Base-by-base conservation (phyloP, 495 filamentous ascomycete species). In the Thozetella sp. region DNA sequence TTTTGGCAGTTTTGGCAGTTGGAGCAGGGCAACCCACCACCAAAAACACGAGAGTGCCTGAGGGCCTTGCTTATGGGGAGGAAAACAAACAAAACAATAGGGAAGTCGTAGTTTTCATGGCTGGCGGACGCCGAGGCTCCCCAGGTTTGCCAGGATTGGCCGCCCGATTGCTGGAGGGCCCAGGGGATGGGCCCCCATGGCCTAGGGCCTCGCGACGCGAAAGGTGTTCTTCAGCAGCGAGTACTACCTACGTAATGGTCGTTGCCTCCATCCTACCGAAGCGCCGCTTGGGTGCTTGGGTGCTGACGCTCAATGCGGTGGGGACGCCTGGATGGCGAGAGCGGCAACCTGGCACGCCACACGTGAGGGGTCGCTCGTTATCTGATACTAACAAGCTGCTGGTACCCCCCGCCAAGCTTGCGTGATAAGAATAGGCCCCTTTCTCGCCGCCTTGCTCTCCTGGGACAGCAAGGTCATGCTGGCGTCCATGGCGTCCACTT, bases 281-380 rank as follows among this genome's bases (percentile, higher is more conserved):
- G n/a, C n/a, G n/a, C n/a, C n/a, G n/a, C n/a, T n/a, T 19, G 12
- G 43, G 11, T n/a, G 43, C 10, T 20, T 19, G 11, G 20, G 43
- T 48, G 43, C n/a, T 20, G 10, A 20, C 20, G 43, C 11, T 48
- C n/a, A 48, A 48, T 48, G 43, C 43, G n/a, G 43, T 48, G 43
- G 43, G 43, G 9, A 19, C 43, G 12, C n/a, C 43, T 15, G 43
- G 43, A 48, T 15, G 43, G 9, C 3, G 43, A 48, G 43, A 48
- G 11, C 9, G 43, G 20, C 11, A 48, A n/a, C 43, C n/a, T n/a
- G 43, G 43, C 43, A 48, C 43, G 43, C 43, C 43, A 48, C 61
- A 53, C 54, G 53, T 64, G 65, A 64, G 65, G 59, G 58, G 65
- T 54, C 55, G 52, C 51, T 59, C 26, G 53, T 53, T 61, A 62